Percentiles rank a stretch among this genome's conserved stretches.
phyloP scores from a whole-genome alignment of 78 protist species.

The Diacronema lutheri region DNA sequence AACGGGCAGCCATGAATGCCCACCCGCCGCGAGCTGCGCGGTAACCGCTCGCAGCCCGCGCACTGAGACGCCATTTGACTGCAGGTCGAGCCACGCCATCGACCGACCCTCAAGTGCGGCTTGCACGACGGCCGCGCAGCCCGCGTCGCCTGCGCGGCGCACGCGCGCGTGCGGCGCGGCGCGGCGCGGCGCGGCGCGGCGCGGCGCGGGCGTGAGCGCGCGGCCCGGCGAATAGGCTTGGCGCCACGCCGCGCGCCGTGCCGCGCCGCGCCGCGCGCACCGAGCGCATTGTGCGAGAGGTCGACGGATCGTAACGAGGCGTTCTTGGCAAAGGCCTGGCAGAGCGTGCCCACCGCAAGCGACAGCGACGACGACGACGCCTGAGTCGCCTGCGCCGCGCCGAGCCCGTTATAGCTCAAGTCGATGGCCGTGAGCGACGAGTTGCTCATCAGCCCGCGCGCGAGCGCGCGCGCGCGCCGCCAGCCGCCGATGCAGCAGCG shows the following conservation, averaged over 20 bases:
- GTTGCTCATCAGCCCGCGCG: neutral
- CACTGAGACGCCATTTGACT: neutral
- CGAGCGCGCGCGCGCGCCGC: slow-evolving; percentile 20
- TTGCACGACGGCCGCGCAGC: neutral
- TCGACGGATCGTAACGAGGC: neutral
- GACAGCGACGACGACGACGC: neutral
- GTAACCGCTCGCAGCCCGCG: neutral
- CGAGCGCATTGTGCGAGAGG: slow-evolving; percentile 1
- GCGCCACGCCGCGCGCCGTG: no score
- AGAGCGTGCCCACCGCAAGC: slow-evolving; percentile 1
- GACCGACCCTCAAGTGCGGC: neutral
- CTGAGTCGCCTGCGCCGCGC: neutral
- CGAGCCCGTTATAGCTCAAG: neutral
- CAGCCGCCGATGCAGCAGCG: slow-evolving; percentile 22
- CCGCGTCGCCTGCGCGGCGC: neutral
- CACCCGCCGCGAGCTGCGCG: neutral
- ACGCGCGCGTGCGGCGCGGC: no score
- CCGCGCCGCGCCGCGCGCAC: neutral
- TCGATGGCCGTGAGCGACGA: neutral
- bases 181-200: no score
- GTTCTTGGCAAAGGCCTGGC: neutral
- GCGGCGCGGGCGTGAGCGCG: no score
- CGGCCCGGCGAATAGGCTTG: no score
- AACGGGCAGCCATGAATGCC: no score
- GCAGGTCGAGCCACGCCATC: neutral